These are phyloP conservation scores for Yamagishiella unicocca DNA, from an alignment of 139 green algal genomes.

Conservation along the genomic window DNA sequence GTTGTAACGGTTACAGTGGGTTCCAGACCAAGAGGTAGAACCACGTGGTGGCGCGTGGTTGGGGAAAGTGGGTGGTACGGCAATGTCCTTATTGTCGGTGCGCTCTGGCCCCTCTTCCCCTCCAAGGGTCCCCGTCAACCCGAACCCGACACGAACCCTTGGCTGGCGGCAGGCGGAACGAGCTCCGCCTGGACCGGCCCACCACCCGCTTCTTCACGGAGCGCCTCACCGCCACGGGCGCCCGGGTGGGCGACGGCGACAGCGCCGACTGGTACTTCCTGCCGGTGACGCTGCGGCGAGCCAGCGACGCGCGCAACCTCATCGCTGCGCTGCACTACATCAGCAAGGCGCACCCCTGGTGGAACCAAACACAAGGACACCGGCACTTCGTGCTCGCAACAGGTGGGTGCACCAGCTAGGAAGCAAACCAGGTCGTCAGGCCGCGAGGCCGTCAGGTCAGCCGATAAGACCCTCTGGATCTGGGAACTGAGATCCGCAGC, in stretches of 20 bases:
- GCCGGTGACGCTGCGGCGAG: conserved; percentile 28
- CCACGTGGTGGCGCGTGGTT: too few relatives aligned
- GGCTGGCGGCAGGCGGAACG: conserved; percentile 54
- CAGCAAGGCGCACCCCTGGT: conserved; percentile 20
- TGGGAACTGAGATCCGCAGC: too few relatives aligned
- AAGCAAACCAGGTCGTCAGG: not conserved
- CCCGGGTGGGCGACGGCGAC: conserved; percentile 40
- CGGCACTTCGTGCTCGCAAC: conserved; percentile 49
- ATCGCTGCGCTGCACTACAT: conserved; percentile 34
- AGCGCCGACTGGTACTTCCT: conserved; percentile 58
- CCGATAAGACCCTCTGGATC: too few relatives aligned
- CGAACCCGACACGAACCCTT: too few relatives aligned
- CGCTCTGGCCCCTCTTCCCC: too few relatives aligned
- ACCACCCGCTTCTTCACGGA: conserved; percentile 32
- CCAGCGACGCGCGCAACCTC: not conserved
- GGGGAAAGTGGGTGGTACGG: too few relatives aligned
- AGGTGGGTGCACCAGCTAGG: not conserved
- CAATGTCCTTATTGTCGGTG: too few relatives aligned
- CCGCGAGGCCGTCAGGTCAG: too few relatives aligned
- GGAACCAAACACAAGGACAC: not conserved
- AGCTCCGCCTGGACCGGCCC: conserved; percentile 45
- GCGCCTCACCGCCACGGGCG: conserved; percentile 47
- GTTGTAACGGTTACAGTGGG: too few relatives aligned
- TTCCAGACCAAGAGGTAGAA: too few relatives aligned
- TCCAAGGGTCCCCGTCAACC: too few relatives aligned